Percentiles rank a stretch among this genome's conserved stretches.
These are phyloP conservation scores for Aphanocladium album DNA, from an alignment of 2,329 filamentous ascomycete species.

Conservation along the genomic window DNA sequence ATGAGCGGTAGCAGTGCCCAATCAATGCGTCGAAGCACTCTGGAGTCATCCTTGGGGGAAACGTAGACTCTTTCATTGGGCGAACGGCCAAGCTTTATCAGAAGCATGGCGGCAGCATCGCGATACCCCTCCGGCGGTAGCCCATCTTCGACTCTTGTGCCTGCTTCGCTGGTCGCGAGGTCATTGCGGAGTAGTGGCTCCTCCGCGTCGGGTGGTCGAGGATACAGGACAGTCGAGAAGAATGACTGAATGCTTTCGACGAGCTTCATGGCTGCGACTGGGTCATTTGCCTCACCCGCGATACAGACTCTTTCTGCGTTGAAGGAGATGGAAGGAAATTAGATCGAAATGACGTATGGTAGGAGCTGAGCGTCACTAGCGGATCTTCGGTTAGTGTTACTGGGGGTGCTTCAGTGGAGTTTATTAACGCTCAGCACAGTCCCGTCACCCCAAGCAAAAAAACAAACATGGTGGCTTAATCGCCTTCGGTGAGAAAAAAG, in stretches of 20 bases:
- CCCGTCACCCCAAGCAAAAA: no score
- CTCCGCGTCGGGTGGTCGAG: conserved; percentile 31
- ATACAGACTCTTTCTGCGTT: background rate
- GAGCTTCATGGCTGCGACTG: background rate
- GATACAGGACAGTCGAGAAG: background rate
- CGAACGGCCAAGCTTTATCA: conserved; percentile 35
- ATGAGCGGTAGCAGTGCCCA: conserved; percentile 39
- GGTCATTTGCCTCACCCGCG: background rate
- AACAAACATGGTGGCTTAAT: no score
- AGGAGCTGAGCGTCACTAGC: background rate
- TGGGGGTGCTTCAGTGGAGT: no score
- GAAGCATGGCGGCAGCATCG: conserved; percentile 41
- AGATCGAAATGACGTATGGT: background rate
- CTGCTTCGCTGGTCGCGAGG: conserved; percentile 40
- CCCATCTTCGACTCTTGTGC: background rate
- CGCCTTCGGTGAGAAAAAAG: no score
- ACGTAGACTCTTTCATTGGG: conserved; percentile 28
- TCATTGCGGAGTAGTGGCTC: conserved; percentile 53
- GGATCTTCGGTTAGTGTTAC: background rate
- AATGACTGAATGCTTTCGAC: background rate
- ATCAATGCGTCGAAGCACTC: conserved; percentile 36
- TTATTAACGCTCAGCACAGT: no score
- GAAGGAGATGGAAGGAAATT: background rate
- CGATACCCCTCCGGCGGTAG: conserved; percentile 19
- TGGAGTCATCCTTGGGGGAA: conserved; percentile 29